A percentile compares a stretch with the other conserved stretches of the same genome.
phyloP scores from a whole-genome alignment of 805 yeast genomes.

The Spathaspora arborariae region DNA sequence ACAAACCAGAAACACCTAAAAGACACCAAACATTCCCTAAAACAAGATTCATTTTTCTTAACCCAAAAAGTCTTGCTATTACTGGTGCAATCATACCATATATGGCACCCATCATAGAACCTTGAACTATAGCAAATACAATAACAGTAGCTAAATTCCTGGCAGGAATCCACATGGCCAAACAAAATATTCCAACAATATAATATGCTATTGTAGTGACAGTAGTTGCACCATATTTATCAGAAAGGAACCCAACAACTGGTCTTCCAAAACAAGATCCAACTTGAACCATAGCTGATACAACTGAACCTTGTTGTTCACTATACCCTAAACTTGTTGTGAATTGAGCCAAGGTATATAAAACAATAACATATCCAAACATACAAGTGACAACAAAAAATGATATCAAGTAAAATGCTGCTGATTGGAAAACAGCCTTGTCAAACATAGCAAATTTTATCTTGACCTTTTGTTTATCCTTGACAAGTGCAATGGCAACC shows the following conservation, averaged over 20 bases:
- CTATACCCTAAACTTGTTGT: slow-evolving; percentile 58
- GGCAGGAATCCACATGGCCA: slow-evolving; percentile 46
- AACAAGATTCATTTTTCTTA: slow-evolving; percentile 46
- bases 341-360: slow-evolving; percentile 58
- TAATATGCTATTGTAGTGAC: slow-evolving; percentile 26
- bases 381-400: slow-evolving; percentile 45
- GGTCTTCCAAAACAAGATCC: slow-evolving; percentile 60
- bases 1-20: slow-evolving; percentile 48
- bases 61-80: slow-evolving; percentile 50
- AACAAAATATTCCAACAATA: slow-evolving; percentile 24
- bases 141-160: slow-evolving; percentile 54
- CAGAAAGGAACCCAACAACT: slow-evolving; percentile 46
- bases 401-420: slow-evolving; percentile 41
- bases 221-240: slow-evolving; percentile 50
- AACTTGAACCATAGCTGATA: slow-evolving; percentile 56
- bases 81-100: slow-evolving; percentile 55
- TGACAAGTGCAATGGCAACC: slow-evolving; percentile 18
- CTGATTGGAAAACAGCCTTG: slow-evolving; percentile 27
- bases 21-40: slow-evolving; percentile 52
- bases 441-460: slow-evolving; percentile 38
- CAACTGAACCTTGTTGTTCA: slow-evolving; percentile 51
- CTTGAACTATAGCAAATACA: slow-evolving; percentile 49
- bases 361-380: slow-evolving; percentile 58
- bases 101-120: slow-evolving; percentile 57
- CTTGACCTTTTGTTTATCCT: slow-evolving; percentile 12